Evolutionary conservation across 768 basidiomycete genomes (phyloP).

Genomic region (Hemileccinum rubropunctum): DNA sequence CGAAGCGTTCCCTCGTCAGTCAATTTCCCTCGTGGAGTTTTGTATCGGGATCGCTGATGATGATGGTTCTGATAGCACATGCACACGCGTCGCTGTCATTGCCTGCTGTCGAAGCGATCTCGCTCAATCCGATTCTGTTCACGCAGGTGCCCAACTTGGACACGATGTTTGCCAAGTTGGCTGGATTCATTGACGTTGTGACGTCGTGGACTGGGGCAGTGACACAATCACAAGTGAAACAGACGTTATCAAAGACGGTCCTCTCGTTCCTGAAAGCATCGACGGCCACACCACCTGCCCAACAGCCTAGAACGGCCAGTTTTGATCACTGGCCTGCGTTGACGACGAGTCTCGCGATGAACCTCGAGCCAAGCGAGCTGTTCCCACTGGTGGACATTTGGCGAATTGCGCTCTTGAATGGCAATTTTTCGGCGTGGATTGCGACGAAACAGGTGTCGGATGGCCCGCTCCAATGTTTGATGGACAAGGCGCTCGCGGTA

Average conservation of each 20-base stretch:
- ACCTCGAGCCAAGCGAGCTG: slow-evolving; percentile 52
- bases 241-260: slow-evolving; percentile 46
- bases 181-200: slow-evolving; percentile 55
- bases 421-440: slow-evolving; percentile 51
- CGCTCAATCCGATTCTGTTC: slow-evolving; percentile 75
- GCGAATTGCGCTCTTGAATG: slow-evolving; percentile 73
- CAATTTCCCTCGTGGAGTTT: background rate
- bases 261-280: slow-evolving; percentile 66
- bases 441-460: slow-evolving; percentile 30
- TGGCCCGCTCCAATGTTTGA: slow-evolving; percentile 45
- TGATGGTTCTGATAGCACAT: slow-evolving; percentile 54
- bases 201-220: slow-evolving; percentile 34
- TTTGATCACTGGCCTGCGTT: slow-evolving; percentile 49
- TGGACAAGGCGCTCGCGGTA: slow-evolving; percentile 43
- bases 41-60: background rate
- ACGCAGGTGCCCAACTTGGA: slow-evolving; percentile 68
- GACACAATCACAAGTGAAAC: slow-evolving; percentile 41
- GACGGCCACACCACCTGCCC: slow-evolving; percentile 24
- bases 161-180: slow-evolving; percentile 58
- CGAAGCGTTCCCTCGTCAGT: slow-evolving; percentile 78
- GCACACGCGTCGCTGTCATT: slow-evolving; percentile 62
- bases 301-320: slow-evolving; percentile 33
- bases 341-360: slow-evolving; percentile 40
- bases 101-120: slow-evolving; percentile 57
- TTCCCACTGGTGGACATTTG: slow-evolving; percentile 86